A percentile compares a stretch with the other conserved stretches of the same genome.
Conservation (phyloP, 2,329 filamentous ascomycete genomes). For the Atkinsonella hypoxylon region DNA sequence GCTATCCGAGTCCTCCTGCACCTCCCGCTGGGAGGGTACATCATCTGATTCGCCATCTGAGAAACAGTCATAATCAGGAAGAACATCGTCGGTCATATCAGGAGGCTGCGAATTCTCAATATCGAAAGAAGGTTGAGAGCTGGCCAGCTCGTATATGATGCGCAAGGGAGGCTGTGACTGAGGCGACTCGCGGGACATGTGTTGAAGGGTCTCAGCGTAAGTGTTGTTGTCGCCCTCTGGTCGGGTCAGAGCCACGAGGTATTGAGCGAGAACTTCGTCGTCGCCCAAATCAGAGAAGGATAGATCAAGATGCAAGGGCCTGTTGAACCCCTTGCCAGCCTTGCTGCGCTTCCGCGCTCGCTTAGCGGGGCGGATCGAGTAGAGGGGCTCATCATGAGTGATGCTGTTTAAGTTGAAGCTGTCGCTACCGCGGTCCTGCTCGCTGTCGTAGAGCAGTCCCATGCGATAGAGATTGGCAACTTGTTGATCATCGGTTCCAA, state of each 20-base stretch:
- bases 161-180: conserved; percentile 21
- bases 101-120: conserved; percentile 25
- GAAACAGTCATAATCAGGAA: conserved; percentile 26
- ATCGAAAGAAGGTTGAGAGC: conserved; percentile 20
- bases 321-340: conserved; percentile 10
- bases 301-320: conserved; percentile 24
- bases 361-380: conserved; percentile 25
- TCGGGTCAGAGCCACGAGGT: conserved; percentile 16
- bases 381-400: conserved; percentile 24
- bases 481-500: conserved; percentile 21
- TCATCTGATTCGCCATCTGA: conserved; percentile 24
- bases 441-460: conserved; percentile 31
- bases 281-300: conserved; percentile 31
- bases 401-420: conserved; percentile 28
- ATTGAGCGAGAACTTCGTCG: conserved; percentile 26
- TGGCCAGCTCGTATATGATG: conserved; percentile 28
- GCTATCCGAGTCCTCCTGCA: conserved; percentile 16
- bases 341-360: conserved; percentile 17
- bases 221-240: conserved; percentile 10
- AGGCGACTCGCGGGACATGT: conserved; percentile 6
- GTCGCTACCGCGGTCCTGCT: conserved; percentile 18
- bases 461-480: conserved; percentile 30
- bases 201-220: conserved; percentile 8
- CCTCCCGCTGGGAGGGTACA: conserved; percentile 19
- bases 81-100: conserved; percentile 21